A percentile compares a stretch with the other conserved stretches of the same genome.
These are phyloP conservation scores for Antarctomyces pellizariae DNA, from an alignment of 495 filamentous ascomycete genomes.

Conservation along the genomic window DNA sequence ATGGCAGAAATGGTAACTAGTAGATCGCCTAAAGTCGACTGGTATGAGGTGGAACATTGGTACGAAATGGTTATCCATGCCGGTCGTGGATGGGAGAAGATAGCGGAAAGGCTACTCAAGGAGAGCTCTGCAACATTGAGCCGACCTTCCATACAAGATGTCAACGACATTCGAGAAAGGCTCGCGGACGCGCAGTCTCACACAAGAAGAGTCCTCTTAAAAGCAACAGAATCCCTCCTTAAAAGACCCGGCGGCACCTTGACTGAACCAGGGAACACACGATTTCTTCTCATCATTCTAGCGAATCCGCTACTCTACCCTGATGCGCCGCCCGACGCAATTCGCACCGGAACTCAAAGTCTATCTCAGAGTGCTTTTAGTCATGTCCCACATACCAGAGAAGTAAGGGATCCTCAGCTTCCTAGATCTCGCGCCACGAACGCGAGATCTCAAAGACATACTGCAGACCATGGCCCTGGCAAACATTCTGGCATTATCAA, in stretches of 20 bases:
- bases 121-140: constrained; percentile 6
- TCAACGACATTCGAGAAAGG: constrained; percentile 31
- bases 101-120: constrained; percentile 20
- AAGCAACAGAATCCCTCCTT: constrained; percentile 63
- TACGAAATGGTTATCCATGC: constrained; percentile 47
- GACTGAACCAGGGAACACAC: constrained; percentile 41
- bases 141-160: constrained; percentile 11
- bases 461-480: constrained; percentile 16
- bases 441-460: neutral
- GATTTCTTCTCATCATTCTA: constrained; percentile 67
- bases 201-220: constrained; percentile 44
- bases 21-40: constrained; percentile 52
- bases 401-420: too few relatives aligned
- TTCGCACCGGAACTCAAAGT: too few relatives aligned
- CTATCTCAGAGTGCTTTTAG: too few relatives aligned
- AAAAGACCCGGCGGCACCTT: constrained; percentile 60
- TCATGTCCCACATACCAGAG: too few relatives aligned
- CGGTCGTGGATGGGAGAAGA: constrained; percentile 34
- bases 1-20: constrained; percentile 22
- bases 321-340: neutral
- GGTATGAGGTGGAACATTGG: constrained; percentile 48
- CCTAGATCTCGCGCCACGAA: too few relatives aligned
- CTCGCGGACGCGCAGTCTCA: constrained; percentile 45
- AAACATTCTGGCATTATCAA: constrained; percentile 72
- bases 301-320: constrained; percentile 56